Evolutionary conservation across 768 basidiomycete species (phyloP).

Genomic region (Auriscalpium vulgare): DNA sequence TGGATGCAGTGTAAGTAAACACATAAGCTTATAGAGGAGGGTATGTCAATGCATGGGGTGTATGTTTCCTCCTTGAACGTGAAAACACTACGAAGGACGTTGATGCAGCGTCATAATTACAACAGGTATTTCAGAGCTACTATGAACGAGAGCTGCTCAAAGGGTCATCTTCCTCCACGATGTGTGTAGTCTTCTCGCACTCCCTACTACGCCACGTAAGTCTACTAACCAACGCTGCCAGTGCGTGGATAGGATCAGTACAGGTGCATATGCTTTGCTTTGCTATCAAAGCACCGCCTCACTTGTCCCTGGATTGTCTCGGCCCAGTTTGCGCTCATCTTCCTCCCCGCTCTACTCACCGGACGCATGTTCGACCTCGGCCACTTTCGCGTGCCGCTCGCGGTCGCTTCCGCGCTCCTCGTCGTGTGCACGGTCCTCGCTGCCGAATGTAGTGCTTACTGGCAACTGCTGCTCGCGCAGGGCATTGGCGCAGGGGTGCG

Average conservation of each 20-base stretch:
- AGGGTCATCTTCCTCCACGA: slow-evolving; percentile 43
- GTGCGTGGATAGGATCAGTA: slow-evolving; percentile 76
- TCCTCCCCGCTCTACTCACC: slow-evolving; percentile 51
- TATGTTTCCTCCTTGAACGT: too few species aligned
- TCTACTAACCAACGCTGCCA: slow-evolving; percentile 18
- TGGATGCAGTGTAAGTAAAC: too few species aligned
- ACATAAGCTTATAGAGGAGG: too few species aligned
- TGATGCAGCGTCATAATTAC: too few species aligned
- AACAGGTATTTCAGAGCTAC: too few species aligned
- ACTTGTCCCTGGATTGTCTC: not conserved
- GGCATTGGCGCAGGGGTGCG: slow-evolving; percentile 60
- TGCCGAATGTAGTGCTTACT: slow-evolving; percentile 63
- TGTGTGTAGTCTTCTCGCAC: slow-evolving; percentile 30
- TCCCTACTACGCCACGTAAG: too few species aligned
- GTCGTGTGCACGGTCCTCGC: slow-evolving; percentile 52
- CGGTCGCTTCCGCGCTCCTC: slow-evolving; percentile 41
- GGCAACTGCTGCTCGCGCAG: slow-evolving; percentile 75
- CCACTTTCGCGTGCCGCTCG: slow-evolving; percentile 45
- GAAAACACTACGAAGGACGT: too few species aligned
- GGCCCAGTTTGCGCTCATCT: slow-evolving; percentile 52
- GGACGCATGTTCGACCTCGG: slow-evolving; percentile 74
- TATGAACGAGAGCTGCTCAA: too few species aligned
- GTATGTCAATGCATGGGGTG: too few species aligned
- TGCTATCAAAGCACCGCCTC: not conserved
- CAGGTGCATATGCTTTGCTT: slow-evolving; percentile 35